A percentile compares a stretch with the other conserved stretches of the same genome.
Conservation (phyloP, 345 rosid species). For the Eucalyptus camaldulensis region DNA sequence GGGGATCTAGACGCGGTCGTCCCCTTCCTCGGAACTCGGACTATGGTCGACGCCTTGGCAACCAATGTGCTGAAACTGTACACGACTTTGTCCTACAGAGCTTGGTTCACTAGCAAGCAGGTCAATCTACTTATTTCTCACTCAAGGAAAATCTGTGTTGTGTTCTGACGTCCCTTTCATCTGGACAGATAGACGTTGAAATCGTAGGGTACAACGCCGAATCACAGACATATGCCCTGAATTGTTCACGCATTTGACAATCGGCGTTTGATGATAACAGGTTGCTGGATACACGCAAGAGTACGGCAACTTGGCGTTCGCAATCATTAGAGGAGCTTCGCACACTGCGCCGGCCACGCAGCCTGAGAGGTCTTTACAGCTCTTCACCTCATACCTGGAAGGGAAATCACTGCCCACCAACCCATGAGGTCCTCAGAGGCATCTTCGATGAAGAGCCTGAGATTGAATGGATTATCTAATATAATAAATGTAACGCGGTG, state of each 20-base stretch:
- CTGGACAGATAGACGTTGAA: background rate
- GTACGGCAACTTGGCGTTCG: constrained; percentile 20
- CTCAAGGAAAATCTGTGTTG: background rate
- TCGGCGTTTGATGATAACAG: background rate
- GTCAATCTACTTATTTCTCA: background rate
- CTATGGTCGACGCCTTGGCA: constrained; percentile 7
- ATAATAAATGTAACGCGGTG: background rate
- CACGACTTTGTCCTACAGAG: constrained; percentile 20
- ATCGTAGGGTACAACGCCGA: background rate
- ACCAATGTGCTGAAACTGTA: constrained; percentile 5
- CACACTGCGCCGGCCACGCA: constrained; percentile 30
- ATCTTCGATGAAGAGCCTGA: background rate
- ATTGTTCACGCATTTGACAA: background rate
- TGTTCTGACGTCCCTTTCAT: background rate
- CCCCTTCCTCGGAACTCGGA: constrained; percentile 18
- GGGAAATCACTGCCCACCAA: constrained; percentile 14
- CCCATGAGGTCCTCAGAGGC: background rate
- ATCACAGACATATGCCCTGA: background rate
- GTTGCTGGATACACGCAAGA: constrained; percentile 35
- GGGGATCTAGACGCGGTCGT: constrained; percentile 10
- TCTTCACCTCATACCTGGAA: constrained; percentile 14
- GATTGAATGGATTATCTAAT: background rate
- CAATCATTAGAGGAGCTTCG: constrained; percentile 37
- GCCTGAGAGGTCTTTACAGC: constrained; percentile 21
- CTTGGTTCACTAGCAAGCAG: constrained; percentile 10